A percentile compares a stretch with the other conserved stretches of the same genome.
Conservation (phyloP, 2,329 filamentous ascomycete genomes). For the Ceratocystis cacaofunesta region DNA sequence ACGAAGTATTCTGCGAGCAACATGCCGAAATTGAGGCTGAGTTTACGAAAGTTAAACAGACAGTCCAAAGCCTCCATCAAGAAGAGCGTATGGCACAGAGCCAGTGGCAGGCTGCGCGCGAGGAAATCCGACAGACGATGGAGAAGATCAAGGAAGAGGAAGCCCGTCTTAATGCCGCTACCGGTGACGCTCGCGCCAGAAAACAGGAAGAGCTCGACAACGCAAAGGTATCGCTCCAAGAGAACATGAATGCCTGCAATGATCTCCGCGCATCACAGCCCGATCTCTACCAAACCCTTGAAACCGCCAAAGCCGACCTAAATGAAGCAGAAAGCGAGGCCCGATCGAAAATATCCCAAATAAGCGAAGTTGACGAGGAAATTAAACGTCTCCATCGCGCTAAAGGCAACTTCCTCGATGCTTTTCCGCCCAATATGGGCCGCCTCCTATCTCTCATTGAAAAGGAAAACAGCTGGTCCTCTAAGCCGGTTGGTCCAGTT, state of each 20-base stretch:
- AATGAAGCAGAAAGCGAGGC: slow-evolving; percentile 20
- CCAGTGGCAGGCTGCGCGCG: slow-evolving; percentile 39
- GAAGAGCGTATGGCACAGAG: slow-evolving; percentile 42
- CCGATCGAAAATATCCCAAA: slow-evolving; percentile 18
- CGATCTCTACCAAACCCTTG: slow-evolving; percentile 5
- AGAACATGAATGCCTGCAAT: neutral
- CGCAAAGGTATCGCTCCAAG: neutral
- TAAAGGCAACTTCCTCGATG: slow-evolving; percentile 45
- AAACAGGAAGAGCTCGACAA: slow-evolving; percentile 40
- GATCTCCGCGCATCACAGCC: neutral
- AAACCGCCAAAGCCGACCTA: slow-evolving; percentile 19
- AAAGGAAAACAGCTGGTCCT: slow-evolving; percentile 50
- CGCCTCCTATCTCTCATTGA: slow-evolving; percentile 54
- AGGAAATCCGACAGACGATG: slow-evolving; percentile 32
- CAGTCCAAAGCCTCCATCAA: slow-evolving; percentile 39
- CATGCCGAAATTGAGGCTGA: slow-evolving; percentile 19
- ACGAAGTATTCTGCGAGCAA: slow-evolving; percentile 31
- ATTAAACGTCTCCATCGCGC: slow-evolving; percentile 17
- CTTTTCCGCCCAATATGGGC: slow-evolving; percentile 48
- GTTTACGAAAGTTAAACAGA: slow-evolving; percentile 24
- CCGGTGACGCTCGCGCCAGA: slow-evolving; percentile 52
- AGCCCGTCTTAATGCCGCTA: slow-evolving; percentile 47
- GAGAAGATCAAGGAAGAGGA: slow-evolving; percentile 40
- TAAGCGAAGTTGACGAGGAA: slow-evolving; percentile 21
- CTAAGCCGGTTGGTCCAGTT: slow-evolving; percentile 68